Evolutionary conservation across 2,329 filamentous ascomycete genomes (phyloP).

Genomic region (Biscogniauxia mediterranea): DNA sequence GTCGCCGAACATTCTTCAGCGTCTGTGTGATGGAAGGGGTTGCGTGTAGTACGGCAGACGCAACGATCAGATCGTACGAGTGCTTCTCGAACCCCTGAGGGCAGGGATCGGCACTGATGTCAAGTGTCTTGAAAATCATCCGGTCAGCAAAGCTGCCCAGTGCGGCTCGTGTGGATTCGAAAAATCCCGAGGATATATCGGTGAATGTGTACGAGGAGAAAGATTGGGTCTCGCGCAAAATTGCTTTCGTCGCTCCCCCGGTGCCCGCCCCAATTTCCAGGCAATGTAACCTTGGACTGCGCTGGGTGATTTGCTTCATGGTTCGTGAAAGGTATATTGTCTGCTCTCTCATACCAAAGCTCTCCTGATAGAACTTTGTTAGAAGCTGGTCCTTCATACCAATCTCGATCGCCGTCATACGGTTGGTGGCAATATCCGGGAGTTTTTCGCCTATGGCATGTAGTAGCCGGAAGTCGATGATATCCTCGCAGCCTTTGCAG

Average conservation of each 20-base stretch:
- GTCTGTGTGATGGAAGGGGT: constrained; percentile 7
- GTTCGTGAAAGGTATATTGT: constrained; percentile 21
- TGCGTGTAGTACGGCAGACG: constrained; percentile 10
- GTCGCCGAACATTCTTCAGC: constrained; percentile 10
- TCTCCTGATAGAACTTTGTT: neutral
- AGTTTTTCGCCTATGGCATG: constrained; percentile 1
- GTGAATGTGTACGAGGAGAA: constrained; percentile 39
- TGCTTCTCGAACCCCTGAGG: constrained; percentile 4
- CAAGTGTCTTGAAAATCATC: constrained; percentile 27
- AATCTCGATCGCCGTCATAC: neutral
- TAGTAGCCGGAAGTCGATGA: constrained; percentile 3
- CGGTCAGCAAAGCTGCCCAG: constrained; percentile 27
- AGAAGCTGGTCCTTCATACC: constrained; percentile 4
- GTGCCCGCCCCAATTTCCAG: constrained; percentile 21
- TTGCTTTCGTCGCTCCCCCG: constrained; percentile 1
- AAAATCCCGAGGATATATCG: constrained; percentile 39
- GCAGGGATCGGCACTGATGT: constrained; percentile 8
- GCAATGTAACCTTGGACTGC: constrained; percentile 37
- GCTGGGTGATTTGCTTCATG: constrained; percentile 33
- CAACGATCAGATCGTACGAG: constrained; percentile 10
- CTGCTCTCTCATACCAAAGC: constrained; percentile 14
- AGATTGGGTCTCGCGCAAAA: neutral
- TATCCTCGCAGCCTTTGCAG: neutral
- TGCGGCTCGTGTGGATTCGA: constrained; percentile 33
- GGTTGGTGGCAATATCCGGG: neutral